Percentiles rank a stretch among this genome's conserved stretches.
Evolutionary conservation across 768 basidiomycete genomes (phyloP).

Genomic region (Coprinopsis sp.): DNA sequence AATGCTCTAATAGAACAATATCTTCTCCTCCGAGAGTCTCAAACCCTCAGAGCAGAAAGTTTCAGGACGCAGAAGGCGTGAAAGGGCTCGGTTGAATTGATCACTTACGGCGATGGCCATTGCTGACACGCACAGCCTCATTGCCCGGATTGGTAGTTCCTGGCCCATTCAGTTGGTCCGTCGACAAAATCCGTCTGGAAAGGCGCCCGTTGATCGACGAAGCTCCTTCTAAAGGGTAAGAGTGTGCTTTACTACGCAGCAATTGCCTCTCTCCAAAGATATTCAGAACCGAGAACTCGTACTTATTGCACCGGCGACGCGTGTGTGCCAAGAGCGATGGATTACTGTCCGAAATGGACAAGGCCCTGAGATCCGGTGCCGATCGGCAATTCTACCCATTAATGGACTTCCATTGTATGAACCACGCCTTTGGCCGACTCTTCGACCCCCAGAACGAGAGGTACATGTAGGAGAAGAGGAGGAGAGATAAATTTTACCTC

Average conservation of each 20-base stretch:
- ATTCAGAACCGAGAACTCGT: background rate
- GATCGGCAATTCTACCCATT: background rate
- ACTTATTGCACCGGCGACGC: background rate
- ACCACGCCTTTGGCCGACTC: too few relatives aligned
- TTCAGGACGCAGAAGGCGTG: too few relatives aligned
- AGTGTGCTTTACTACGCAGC: background rate
- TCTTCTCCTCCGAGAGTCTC: too few relatives aligned
- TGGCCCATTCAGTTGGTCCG: constrained; percentile 3
- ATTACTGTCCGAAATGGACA: background rate
- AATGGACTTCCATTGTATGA: too few relatives aligned
- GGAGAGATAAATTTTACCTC: background rate
- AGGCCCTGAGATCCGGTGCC: constrained; percentile 1
- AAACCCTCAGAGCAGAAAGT: too few relatives aligned
- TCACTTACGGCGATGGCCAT: constrained; percentile 5
- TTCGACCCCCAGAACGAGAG: too few relatives aligned
- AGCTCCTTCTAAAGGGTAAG: too few relatives aligned
- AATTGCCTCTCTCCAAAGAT: background rate
- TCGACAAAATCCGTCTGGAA: background rate
- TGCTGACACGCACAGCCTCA: constrained; percentile 11
- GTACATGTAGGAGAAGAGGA: background rate
- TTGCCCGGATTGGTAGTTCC: constrained; percentile 2
- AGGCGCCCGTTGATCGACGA: background rate
- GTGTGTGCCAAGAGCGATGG: background rate
- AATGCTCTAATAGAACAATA: too few relatives aligned
- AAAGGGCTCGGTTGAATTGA: too few relatives aligned